Evolutionary conservation across 2,329 filamentous ascomycete genomes (phyloP).

Genomic region (Neonectria coccinea): DNA sequence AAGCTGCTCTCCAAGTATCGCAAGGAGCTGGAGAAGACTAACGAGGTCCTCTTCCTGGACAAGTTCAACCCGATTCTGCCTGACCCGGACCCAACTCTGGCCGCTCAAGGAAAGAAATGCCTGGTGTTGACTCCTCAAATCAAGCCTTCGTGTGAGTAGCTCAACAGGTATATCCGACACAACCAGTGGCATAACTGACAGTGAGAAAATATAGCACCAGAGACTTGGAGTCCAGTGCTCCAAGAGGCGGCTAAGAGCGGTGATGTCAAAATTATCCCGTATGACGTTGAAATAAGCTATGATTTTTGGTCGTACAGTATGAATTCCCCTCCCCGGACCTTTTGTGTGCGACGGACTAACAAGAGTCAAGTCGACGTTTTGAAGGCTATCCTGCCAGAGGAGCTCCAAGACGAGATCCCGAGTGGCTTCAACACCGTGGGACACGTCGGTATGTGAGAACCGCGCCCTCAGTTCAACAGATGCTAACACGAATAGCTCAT

Average conservation of each 20-base stretch:
- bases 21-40: conserved; percentile 71
- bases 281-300: conserved; percentile 82
- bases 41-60: conserved; percentile 74
- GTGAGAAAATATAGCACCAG: conserved; percentile 55
- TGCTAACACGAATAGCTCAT: conserved; percentile 69
- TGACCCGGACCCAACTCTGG: conserved; percentile 69
- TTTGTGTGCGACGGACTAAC: conserved; percentile 33
- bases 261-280: conserved; percentile 79
- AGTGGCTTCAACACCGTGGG: conserved; percentile 89
- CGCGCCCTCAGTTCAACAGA: not conserved
- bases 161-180: not conserved
- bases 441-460: conserved; percentile 74
- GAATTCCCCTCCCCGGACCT: conserved; percentile 40
- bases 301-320: conserved; percentile 86
- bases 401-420: conserved; percentile 83
- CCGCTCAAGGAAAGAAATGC: conserved; percentile 69
- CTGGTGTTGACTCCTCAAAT: conserved; percentile 70
- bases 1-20: conserved; percentile 80
- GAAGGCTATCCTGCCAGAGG: conserved; percentile 81
- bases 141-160: conserved; percentile 60
- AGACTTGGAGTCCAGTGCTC: conserved; percentile 81
- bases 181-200: conserved; percentile 19
- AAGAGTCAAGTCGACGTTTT: conserved; percentile 78
- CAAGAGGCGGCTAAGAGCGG: conserved; percentile 75
- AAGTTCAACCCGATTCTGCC: conserved; percentile 72